Evolutionary conservation across 208 protist genomes (phyloP), one percentile per base, ranked within the genome.

Genomic region (Crithidia acanthocephali): DNA sequence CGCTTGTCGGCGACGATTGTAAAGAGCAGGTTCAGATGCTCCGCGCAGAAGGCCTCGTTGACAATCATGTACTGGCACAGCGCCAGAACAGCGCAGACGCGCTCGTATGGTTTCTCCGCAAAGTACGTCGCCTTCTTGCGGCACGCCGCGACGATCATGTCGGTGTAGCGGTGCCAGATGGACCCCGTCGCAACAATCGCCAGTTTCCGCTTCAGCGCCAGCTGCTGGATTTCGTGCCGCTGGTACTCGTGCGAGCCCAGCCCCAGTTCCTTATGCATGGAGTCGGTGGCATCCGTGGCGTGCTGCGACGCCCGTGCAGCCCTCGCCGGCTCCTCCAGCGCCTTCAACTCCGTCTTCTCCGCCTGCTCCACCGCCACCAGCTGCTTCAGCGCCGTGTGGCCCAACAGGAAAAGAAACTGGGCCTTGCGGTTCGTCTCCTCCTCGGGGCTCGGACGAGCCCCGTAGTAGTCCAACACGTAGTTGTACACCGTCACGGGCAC

Each of bases 41-140:
- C 47, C 25, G 81, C 51, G 65, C 90, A 95, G 74, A 95, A 97
- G 32, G 22, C 65, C 57, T 90, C 85, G 68, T 75, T 91, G 30
- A 93, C 81, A 62, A 97, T 83, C 92, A 97, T 95, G 40, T 95
- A 80, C 68, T 95, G 75, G 76, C 87, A 95, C 48, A 95, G 68
- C 44, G 88, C 83, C 55, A 95, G 85, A 22, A 97, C 86, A 5
- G 86, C 90, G 72, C 86, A 92, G n/a, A 94, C 81, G 28, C 92
- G 83, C 63, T 93, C 88, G 52, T 85, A 81, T 7, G 69, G 76
- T 28, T 68, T 70, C 23, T 88, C 72, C 2, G 47, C 61, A 72
- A 71, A 79, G 51, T 52, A 18, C 18, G 70, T 62, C 15, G 80
- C 52, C 63, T 91, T 93, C 60, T 79, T 75, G 44, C 81, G 52